phyloP scores from a whole-genome alignment of 192 early-diverging fungal genomes.

The Podila epigama region DNA sequence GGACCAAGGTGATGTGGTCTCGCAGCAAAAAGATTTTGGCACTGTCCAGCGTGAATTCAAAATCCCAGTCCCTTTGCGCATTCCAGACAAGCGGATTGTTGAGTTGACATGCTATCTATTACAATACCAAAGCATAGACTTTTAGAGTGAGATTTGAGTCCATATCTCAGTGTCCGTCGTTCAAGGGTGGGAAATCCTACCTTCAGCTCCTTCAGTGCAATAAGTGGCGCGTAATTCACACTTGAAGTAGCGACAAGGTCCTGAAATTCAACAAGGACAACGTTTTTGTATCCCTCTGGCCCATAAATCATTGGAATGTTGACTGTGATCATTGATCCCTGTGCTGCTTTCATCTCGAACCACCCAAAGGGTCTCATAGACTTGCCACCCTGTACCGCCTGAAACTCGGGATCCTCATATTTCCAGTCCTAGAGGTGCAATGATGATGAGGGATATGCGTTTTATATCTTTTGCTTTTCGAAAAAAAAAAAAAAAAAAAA shows the following conservation, averaged over 20 bases:
- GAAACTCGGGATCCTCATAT: conserved; percentile 47
- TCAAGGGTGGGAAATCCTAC: conserved; percentile 34
- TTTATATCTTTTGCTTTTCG: neutral
- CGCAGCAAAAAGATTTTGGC: conserved; percentile 70
- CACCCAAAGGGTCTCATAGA: conserved; percentile 70
- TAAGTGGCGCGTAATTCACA: conserved; percentile 69
- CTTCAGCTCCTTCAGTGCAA: conserved; percentile 59
- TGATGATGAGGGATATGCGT: neutral
- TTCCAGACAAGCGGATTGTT: conserved; percentile 78
- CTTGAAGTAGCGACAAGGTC: conserved; percentile 64
- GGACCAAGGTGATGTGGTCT: conserved; percentile 78
- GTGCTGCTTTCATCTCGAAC: conserved; percentile 67
- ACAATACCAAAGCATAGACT: neutral
- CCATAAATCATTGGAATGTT: conserved; percentile 64
- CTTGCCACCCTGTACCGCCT: conserved; percentile 34
- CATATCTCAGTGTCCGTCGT: neutral
- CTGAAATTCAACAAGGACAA: conserved; percentile 56
- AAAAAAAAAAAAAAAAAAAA: too few species aligned
- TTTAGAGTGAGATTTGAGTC: neutral
- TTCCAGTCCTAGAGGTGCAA: conserved; percentile 65
- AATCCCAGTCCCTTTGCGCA: conserved; percentile 68
- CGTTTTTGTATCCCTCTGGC: conserved; percentile 62
- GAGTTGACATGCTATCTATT: conserved; percentile 63
- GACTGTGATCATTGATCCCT: conserved; percentile 60
- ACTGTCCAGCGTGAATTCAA: conserved; percentile 55